Evolutionary conservation across 139 green algal genomes (phyloP).

Genomic region (Chlorella sorokiniana): DNA sequence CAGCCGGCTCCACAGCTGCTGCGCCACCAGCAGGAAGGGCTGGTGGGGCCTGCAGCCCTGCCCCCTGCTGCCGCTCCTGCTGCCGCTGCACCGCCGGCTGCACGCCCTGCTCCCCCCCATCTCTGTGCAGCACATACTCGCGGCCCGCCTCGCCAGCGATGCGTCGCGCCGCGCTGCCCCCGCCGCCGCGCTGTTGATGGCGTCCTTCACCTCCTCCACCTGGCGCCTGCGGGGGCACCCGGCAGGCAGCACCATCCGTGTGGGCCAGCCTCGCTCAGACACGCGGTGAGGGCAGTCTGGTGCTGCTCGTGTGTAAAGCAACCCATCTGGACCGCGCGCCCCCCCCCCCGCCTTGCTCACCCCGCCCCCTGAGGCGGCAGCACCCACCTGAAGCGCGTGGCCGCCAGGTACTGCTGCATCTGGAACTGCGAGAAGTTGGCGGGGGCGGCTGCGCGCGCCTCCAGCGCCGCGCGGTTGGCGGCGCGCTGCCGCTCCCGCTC

Average conservation of each 20-base stretch:
- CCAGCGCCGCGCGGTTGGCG: constrained; percentile 77
- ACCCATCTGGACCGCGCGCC: not conserved
- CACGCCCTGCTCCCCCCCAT: constrained; percentile 5
- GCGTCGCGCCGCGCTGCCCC: constrained; percentile 23
- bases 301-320: not conserved
- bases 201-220: constrained; percentile 51
- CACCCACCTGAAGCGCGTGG: constrained; percentile 36
- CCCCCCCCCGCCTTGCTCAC: constrained; percentile 12
- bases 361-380: not conserved
- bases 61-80: constrained; percentile 2
- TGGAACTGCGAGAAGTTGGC: constrained; percentile 68
- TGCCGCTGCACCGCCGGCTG: not conserved
- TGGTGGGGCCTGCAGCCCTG: not conserved
- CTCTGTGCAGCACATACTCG: constrained; percentile 74
- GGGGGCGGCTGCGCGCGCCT: constrained; percentile 49
- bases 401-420: constrained; percentile 83
- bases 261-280: not conserved
- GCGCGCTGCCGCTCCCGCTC: constrained; percentile 70
- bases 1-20: not conserved
- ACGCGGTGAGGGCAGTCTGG: not conserved
- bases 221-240: constrained; percentile 43
- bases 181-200: constrained; percentile 25
- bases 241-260: not conserved
- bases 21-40: not conserved
- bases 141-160: constrained; percentile 64